Evolutionary conservation across 352 stramenopile genomes (phyloP).

Genomic region (Pythium rishiriense): DNA sequence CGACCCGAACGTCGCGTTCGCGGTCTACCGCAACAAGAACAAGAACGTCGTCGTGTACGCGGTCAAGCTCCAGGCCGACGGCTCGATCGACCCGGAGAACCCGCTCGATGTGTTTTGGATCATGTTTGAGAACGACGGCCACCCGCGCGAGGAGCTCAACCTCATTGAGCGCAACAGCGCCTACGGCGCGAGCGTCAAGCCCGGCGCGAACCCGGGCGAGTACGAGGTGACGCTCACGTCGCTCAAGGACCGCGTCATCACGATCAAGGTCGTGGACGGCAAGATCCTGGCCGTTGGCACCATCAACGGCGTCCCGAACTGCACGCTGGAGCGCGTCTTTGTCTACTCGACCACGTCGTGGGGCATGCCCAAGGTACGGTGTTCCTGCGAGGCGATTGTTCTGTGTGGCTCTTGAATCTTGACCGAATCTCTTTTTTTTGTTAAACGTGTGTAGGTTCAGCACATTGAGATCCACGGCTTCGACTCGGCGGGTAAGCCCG

Average conservation of each 20-base stretch:
- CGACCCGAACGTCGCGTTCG: slow-evolving; percentile 78
- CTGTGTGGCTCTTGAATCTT: not conserved
- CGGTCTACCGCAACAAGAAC: slow-evolving; percentile 91
- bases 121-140: slow-evolving; percentile 88
- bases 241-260: slow-evolving; percentile 81
- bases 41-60: slow-evolving; percentile 89
- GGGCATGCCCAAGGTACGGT: slow-evolving; percentile 74
- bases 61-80: slow-evolving; percentile 62
- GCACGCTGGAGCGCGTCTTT: slow-evolving; percentile 79
- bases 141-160: slow-evolving; percentile 83
- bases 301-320: slow-evolving; percentile 76
- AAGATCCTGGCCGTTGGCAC: slow-evolving; percentile 65
- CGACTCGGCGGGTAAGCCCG: slow-evolving; percentile 54
- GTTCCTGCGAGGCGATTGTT: not conserved
- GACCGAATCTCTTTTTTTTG: not conserved
- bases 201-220: slow-evolving; percentile 63
- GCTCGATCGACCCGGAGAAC: slow-evolving; percentile 59
- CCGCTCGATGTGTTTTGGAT: slow-evolving; percentile 88
- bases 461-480: slow-evolving; percentile 89
- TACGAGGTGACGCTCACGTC: slow-evolving; percentile 79
- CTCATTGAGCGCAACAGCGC: slow-evolving; percentile 86
- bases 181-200: slow-evolving; percentile 79
- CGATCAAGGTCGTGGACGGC: slow-evolving; percentile 72
- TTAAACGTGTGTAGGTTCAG: slow-evolving; percentile 49
- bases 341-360: slow-evolving; percentile 85